Evolutionary conservation across 2,329 filamentous ascomycete genomes (phyloP), one percentile per base, ranked within the genome.

Genomic region (Diaporthe citriasiana): DNA sequence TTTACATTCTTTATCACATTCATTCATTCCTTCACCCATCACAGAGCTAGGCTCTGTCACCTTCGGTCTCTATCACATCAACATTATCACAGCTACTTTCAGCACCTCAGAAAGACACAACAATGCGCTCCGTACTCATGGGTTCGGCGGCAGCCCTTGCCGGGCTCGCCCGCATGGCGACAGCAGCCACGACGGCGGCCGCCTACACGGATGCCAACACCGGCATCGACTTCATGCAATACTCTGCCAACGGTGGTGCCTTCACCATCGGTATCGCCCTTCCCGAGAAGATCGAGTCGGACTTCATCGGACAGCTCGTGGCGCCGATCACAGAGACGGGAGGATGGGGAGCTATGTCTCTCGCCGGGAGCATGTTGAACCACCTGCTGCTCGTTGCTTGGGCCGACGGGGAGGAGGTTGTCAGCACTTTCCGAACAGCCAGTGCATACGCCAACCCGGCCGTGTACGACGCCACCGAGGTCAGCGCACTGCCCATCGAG

Each of bases 241-340:
- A 82, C 70, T 75, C 74, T 5, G 78, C 82, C 40, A 77, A 82
- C 35, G 65, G 59, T 42, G 77, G 77, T 60, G 84, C 84, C 33
- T 89, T 82, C 78, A 82, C 79, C 35, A 85, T 89, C 70, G 87
- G 87, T 77, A 83, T 90, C 53, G 87, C 85, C 1, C 79, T 89
- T 3, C 88, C 88, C 0, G 82, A 87, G 73, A 85, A 81, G 17
- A 79, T 85, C 19, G 83, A 80, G 0, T 84, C 84, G 17, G 89
- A 90, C 79, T 86, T 90, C 76, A 88, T 91, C 73, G 87, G 85
- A 9, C 87, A 90, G 77, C 82, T 91, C 53, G 84, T 89, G 2
- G 80, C 79, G 1, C 84, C 84, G 0, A 76, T 82, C 27, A 80
- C 55, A 35, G 13, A 77, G 22, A 83, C 85, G 69, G 83, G 82